Evolutionary conservation across 305 asterid species (phyloP).

Genomic region (Plantago coronopus): DNA sequence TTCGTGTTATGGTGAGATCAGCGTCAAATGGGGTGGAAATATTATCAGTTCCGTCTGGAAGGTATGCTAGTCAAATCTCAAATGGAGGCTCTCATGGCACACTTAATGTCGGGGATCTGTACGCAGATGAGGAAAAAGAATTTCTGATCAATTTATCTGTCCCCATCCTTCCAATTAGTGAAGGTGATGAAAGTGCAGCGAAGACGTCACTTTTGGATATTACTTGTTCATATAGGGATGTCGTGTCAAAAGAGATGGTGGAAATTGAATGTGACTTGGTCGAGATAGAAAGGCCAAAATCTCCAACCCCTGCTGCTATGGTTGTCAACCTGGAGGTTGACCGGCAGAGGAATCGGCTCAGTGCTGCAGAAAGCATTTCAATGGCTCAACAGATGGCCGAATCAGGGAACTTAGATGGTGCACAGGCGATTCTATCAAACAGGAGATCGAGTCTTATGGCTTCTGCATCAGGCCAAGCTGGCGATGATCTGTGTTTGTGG

Average conservation of each 20-base stretch:
- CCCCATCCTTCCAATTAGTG: constrained; percentile 14
- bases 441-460: constrained; percentile 20
- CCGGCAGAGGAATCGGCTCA: constrained; percentile 37
- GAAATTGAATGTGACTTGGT: constrained; percentile 22
- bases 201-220: constrained; percentile 21
- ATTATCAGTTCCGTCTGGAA: constrained; percentile 30
- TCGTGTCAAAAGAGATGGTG: constrained; percentile 14
- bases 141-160: constrained; percentile 27
- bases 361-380: constrained; percentile 32
- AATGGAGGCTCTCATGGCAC: constrained; percentile 26
- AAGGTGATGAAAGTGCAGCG: constrained; percentile 5
- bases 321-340: constrained; percentile 37
- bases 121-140: constrained; percentile 38
- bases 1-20: constrained; percentile 19
- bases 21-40: constrained; percentile 24
- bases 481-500: constrained; percentile 30
- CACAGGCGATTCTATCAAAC: constrained; percentile 23
- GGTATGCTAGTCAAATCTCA: constrained; percentile 24
- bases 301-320: constrained; percentile 6
- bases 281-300: constrained; percentile 11
- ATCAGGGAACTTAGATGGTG: constrained; percentile 28
- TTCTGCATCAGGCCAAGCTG: constrained; percentile 29
- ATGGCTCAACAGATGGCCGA: constrained; percentile 47
- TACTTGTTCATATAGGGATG: constrained; percentile 25
- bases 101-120: constrained; percentile 32